phyloP scores from a whole-genome alignment of 2,329 filamentous ascomycete species.

The Madurella mycetomatis region DNA sequence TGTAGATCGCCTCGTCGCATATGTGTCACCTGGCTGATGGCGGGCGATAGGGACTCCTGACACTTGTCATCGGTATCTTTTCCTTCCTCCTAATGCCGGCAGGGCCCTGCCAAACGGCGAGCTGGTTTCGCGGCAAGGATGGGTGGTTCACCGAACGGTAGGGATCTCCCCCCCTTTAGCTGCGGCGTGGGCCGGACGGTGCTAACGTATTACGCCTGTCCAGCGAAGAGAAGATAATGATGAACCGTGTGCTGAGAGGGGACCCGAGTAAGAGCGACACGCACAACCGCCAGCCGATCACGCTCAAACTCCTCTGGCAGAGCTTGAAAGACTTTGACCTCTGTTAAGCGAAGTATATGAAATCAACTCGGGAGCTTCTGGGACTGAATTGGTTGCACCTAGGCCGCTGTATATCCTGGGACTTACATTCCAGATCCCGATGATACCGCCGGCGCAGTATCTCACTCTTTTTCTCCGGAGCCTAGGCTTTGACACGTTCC shows the following conservation, averaged over 20 bases:
- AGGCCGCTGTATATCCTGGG: slow-evolving; percentile 52
- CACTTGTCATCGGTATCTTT: slow-evolving; percentile 45
- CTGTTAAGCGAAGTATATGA: slow-evolving; percentile 24
- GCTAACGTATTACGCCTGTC: not conserved
- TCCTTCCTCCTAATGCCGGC: slow-evolving; percentile 54
- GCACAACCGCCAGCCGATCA: slow-evolving; percentile 57
- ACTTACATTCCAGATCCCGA: slow-evolving; percentile 51
- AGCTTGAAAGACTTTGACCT: slow-evolving; percentile 48
- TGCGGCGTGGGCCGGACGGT: not conserved
- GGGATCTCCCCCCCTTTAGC: not conserved
- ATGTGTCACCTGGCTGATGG: not conserved
- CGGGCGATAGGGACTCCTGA: slow-evolving; percentile 36
- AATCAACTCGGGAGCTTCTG: no score
- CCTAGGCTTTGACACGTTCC: slow-evolving; percentile 57
- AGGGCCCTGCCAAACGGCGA: slow-evolving; percentile 46
- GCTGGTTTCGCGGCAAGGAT: slow-evolving; percentile 49
- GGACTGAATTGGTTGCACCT: not conserved
- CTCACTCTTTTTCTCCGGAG: slow-evolving; percentile 55
- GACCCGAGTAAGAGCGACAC: slow-evolving; percentile 57
- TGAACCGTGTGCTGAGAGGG: slow-evolving; percentile 55
- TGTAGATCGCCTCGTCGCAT: not conserved
- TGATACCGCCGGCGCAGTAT: slow-evolving; percentile 46
- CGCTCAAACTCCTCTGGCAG: slow-evolving; percentile 45
- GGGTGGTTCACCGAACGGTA: slow-evolving; percentile 56
- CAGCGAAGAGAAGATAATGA: slow-evolving; percentile 55